phyloP scores from a whole-genome alignment of 78 protist genomes.

The Capsaspora owczarzaki region DNA sequence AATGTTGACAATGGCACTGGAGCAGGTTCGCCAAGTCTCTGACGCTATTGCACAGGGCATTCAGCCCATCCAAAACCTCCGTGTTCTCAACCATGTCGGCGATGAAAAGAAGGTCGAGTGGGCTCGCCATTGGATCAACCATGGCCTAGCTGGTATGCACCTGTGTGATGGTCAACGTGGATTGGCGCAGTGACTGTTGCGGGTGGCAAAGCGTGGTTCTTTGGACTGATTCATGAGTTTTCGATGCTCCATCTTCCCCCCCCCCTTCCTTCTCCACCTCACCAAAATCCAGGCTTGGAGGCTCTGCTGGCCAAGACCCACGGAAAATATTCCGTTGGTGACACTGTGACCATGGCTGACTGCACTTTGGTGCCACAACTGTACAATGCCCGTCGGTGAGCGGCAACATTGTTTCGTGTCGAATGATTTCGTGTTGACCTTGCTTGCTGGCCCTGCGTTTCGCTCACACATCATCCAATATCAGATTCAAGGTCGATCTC shows the following conservation, averaged over 20 bases:
- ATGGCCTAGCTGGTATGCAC: slow-evolving; percentile 44
- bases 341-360: slow-evolving; percentile 38
- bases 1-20: not conserved
- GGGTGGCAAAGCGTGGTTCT: not conserved
- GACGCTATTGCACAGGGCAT: slow-evolving; percentile 53
- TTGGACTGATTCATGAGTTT: not conserved
- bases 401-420: not conserved
- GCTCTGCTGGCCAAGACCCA: not conserved
- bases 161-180: not conserved
- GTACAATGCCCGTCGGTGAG: slow-evolving; percentile 28
- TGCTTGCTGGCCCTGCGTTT: not conserved
- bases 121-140: slow-evolving; percentile 36
- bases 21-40: slow-evolving; percentile 13
- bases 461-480: not conserved
- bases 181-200: not conserved
- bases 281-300: not conserved
- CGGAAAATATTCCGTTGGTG: slow-evolving; percentile 38
- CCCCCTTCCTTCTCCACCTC: not conserved
- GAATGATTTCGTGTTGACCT: not conserved
- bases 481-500: slow-evolving; percentile 9
- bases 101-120: slow-evolving; percentile 37
- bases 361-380: slow-evolving; percentile 28
- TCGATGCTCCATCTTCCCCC: not conserved
- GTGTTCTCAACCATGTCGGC: slow-evolving; percentile 21
- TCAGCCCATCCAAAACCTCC: slow-evolving; percentile 63